A percentile compares a stretch with the other conserved stretches of the same genome.
Evolutionary conservation across 306 rosid genomes (phyloP).

Genomic region (Dryas alaskensis): DNA sequence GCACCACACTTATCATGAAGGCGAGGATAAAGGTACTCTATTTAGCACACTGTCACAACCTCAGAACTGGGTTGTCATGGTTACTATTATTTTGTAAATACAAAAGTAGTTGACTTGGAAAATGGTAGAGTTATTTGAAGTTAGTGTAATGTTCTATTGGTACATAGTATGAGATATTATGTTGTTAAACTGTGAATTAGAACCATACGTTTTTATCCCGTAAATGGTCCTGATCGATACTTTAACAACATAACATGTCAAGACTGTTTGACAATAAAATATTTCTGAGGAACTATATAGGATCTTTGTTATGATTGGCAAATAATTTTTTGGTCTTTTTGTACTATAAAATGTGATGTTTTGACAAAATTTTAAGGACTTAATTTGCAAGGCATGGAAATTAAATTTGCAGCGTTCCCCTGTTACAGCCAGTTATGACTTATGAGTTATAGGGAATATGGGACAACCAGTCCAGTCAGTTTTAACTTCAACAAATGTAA

Average conservation of each 20-base stretch:
- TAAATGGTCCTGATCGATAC: no score
- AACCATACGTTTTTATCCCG: neutral
- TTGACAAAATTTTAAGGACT: neutral
- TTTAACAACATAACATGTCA: neutral
- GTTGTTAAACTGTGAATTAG: neutral
- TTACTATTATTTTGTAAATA: neutral
- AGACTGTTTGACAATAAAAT: neutral
- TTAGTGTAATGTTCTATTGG: neutral
- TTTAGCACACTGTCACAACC: neutral
- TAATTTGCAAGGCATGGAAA: neutral
- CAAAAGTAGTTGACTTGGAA: neutral
- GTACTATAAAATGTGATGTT: neutral
- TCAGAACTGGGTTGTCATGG: neutral
- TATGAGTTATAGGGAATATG: neutral
- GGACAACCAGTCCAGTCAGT: neutral
- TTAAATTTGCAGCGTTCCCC: neutral
- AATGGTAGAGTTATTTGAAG: neutral
- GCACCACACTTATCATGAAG: slow-evolving; percentile 79
- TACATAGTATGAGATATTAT: neutral
- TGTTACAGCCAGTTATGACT: neutral
- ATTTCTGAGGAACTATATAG: neutral
- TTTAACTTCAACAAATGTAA: neutral
- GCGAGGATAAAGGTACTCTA: slow-evolving; percentile 49
- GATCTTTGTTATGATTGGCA: no score
- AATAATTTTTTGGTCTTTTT: neutral